phyloP scores from a whole-genome alignment of 2,329 filamentous ascomycete species.

The Fusarium drepaniforme region DNA sequence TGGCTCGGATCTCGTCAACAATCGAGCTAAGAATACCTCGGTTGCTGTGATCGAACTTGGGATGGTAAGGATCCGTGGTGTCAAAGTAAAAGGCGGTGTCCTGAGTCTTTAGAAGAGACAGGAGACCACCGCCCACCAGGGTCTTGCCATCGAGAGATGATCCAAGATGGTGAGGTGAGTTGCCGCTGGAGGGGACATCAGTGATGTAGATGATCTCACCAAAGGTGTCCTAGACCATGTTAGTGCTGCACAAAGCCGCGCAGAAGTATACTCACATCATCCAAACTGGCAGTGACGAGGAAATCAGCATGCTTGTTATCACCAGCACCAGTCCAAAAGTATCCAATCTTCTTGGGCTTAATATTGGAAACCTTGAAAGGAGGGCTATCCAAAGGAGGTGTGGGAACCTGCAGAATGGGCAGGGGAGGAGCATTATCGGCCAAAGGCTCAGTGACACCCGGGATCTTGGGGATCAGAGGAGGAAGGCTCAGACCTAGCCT shows the following conservation, averaged over 20 bases:
- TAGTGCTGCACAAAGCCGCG: not conserved
- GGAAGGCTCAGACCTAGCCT: conserved; percentile 55
- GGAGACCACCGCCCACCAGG: conserved; percentile 67
- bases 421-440: conserved; percentile 62
- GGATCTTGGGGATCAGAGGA: conserved; percentile 69
- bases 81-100: conserved; percentile 75
- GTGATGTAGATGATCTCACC: conserved; percentile 69
- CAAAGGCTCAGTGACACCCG: conserved; percentile 70
- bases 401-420: conserved; percentile 69
- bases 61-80: conserved; percentile 67
- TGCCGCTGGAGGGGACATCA: conserved; percentile 70
- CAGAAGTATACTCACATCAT: conserved; percentile 58
- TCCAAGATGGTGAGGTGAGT: conserved; percentile 71
- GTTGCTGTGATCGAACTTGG: conserved; percentile 71
- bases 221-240: conserved; percentile 64
- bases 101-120: conserved; percentile 70
- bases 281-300: conserved; percentile 68
- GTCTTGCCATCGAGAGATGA: conserved; percentile 68
- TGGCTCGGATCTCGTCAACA: conserved; percentile 72
- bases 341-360: conserved; percentile 75
- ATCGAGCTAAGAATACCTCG: conserved; percentile 70
- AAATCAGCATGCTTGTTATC: conserved; percentile 72
- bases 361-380: conserved; percentile 66
- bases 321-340: conserved; percentile 72
- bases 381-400: conserved; percentile 67